phyloP scores from a whole-genome alignment of 345 rosid species.

The Trapa incisa region DNA sequence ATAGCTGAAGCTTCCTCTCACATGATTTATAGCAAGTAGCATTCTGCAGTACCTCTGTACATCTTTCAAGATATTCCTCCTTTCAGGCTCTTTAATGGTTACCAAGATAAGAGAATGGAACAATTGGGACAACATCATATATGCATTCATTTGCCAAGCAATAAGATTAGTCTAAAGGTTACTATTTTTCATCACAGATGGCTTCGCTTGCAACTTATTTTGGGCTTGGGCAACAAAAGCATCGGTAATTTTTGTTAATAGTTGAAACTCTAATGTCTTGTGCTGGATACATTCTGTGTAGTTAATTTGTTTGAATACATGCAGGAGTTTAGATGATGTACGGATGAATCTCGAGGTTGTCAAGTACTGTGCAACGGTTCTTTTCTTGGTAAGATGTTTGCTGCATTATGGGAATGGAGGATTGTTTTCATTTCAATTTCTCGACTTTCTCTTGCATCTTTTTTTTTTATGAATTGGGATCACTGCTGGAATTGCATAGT shows the following conservation, averaged over 20 bases:
- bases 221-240: constrained; percentile 72
- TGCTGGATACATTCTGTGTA: not conserved
- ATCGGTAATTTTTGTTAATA: constrained; percentile 35
- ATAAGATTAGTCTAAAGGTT: not conserved
- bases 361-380: constrained; percentile 82
- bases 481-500: not conserved
- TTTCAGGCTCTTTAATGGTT: too few relatives aligned
- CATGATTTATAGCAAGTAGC: too few relatives aligned
- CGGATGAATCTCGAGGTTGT: constrained; percentile 90
- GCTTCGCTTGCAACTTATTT: constrained; percentile 78
- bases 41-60: too few relatives aligned
- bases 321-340: constrained; percentile 95
- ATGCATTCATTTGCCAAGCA: too few relatives aligned
- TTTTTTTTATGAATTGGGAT: not conserved
- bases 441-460: not conserved
- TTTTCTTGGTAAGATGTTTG: constrained; percentile 59
- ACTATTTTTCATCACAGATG: constrained; percentile 34
- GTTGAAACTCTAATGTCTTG: not conserved
- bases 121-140: too few relatives aligned
- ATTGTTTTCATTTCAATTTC: not conserved
- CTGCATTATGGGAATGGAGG: not conserved
- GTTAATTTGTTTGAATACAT: constrained; percentile 7
- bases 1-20: too few relatives aligned
- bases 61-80: too few relatives aligned
- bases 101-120: not conserved